A percentile compares a stretch with the other conserved stretches of the same genome.
Evolutionary conservation across 306 rosid species (phyloP).

Genomic region (Castanospermum australe): DNA sequence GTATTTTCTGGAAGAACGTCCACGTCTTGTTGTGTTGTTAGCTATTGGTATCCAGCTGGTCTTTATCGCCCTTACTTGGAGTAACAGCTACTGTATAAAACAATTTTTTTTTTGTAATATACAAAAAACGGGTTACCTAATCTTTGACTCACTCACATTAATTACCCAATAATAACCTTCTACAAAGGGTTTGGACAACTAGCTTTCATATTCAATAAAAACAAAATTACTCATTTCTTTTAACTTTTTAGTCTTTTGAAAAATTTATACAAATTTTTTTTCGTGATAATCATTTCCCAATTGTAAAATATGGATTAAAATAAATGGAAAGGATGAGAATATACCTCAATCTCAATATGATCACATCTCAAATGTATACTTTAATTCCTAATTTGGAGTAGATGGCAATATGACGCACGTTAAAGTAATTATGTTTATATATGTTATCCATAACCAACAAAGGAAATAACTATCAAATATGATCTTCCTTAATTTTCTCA

Average conservation of each 20-base stretch:
- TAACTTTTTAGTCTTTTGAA: too few species aligned
- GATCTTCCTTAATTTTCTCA: not conserved
- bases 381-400: not conserved
- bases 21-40: constrained; percentile 19
- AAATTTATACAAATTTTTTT: too few species aligned
- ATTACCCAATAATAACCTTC: constrained; percentile 15
- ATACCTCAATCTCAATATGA: not conserved
- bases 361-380: not conserved
- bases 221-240: too few species aligned
- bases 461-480: not conserved
- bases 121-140: constrained; percentile 40
- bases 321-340: not conserved
- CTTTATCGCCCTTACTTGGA: constrained; percentile 43
- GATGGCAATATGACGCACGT: not conserved
- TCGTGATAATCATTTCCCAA: too few species aligned
- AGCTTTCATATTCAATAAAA: constrained; percentile 9
- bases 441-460: not conserved
- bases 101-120: not conserved
- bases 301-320: not conserved
- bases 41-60: constrained; percentile 49
- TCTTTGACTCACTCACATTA: constrained; percentile 39
- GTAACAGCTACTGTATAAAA: constrained; percentile 43
- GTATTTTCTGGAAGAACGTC: not conserved
- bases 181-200: constrained; percentile 7
- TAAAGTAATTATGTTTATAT: too few species aligned